Evolutionary conservation across 2,329 filamentous ascomycete genomes (phyloP).

Genomic region (Fusarium domesticum): DNA sequence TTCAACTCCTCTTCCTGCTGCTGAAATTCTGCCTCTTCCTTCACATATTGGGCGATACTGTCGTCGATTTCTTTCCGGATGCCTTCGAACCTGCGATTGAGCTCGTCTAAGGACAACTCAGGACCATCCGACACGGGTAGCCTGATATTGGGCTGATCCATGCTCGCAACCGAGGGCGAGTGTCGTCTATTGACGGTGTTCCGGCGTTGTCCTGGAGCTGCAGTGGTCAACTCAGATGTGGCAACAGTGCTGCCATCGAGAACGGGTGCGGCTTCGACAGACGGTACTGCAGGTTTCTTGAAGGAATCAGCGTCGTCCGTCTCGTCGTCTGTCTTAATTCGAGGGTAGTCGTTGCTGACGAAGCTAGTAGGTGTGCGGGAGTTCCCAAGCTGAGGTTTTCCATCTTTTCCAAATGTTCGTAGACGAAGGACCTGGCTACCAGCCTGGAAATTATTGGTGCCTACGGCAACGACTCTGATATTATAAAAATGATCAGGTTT

Average conservation of each 20-base stretch:
- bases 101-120: conserved; percentile 67
- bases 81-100: conserved; percentile 77
- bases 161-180: conserved; percentile 65
- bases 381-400: conserved; percentile 58
- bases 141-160: conserved; percentile 48
- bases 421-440: conserved; percentile 83
- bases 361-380: conserved; percentile 56
- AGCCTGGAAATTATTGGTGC: conserved; percentile 87
- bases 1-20: conserved; percentile 65
- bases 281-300: conserved; percentile 48
- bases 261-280: conserved; percentile 59
- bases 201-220: conserved; percentile 36
- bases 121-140: conserved; percentile 50
- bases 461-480: conserved; percentile 87
- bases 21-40: conserved; percentile 69
- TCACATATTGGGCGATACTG: conserved; percentile 64
- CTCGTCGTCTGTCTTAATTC: conserved; percentile 40
- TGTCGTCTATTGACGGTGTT: conserved; percentile 69
- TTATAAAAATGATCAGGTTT: conserved; percentile 89
- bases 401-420: conserved; percentile 67
- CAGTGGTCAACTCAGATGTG: conserved; percentile 60
- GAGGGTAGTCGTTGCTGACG: conserved; percentile 48
- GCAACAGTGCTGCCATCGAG: conserved; percentile 60
- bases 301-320: conserved; percentile 47
- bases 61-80: conserved; percentile 84